A percentile compares a stretch with the other conserved stretches of the same genome.
phyloP scores from a whole-genome alignment of 192 early-diverging fungal genomes.

The Backusella tuberculispora region DNA sequence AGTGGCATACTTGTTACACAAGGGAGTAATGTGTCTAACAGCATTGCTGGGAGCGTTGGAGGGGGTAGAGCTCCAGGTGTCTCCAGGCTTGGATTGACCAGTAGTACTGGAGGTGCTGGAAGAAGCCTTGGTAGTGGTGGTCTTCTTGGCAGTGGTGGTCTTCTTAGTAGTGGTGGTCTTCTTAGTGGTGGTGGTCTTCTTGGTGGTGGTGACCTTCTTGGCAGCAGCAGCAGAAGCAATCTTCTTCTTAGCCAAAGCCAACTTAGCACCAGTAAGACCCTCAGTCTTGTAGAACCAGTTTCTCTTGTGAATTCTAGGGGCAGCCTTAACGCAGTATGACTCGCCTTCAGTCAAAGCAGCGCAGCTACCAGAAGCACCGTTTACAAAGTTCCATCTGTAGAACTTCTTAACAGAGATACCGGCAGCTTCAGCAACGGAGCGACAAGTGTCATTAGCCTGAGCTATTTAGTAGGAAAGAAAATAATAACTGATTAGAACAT shows the following conservation, averaged over 20 bases:
- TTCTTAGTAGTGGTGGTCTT: slow-evolving; percentile 27
- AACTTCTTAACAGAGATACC: slow-evolving; percentile 9
- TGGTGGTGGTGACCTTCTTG: slow-evolving; percentile 17
- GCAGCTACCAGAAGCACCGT: slow-evolving; percentile 17
- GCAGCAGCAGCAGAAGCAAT: slow-evolving; percentile 1
- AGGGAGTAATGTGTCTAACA: slow-evolving; percentile 29
- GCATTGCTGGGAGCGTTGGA: slow-evolving; percentile 27
- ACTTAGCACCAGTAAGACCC: slow-evolving; percentile 1
- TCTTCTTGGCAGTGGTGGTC: slow-evolving; percentile 10
- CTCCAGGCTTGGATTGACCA: slow-evolving; percentile 18
- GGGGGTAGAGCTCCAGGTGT: slow-evolving; percentile 20
- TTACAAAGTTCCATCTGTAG: slow-evolving; percentile 15
- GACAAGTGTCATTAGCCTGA: slow-evolving; percentile 14
- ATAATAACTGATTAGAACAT: background rate
- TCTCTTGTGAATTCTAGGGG: slow-evolving; percentile 14
- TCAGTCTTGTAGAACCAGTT: slow-evolving; percentile 11
- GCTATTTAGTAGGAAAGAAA: background rate
- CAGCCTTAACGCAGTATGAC: slow-evolving; percentile 29
- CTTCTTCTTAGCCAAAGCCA: slow-evolving; percentile 24
- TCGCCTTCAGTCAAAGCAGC: slow-evolving; percentile 14
- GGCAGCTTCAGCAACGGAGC: slow-evolving; percentile 1
- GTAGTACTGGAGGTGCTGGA: background rate
- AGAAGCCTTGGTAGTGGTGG: slow-evolving; percentile 7
- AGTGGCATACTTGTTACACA: slow-evolving; percentile 34
- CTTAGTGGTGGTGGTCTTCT: slow-evolving; percentile 1